phyloP scores from a whole-genome alignment of 371 early-diverging fungal genomes.

The Nematocida minor region DNA sequence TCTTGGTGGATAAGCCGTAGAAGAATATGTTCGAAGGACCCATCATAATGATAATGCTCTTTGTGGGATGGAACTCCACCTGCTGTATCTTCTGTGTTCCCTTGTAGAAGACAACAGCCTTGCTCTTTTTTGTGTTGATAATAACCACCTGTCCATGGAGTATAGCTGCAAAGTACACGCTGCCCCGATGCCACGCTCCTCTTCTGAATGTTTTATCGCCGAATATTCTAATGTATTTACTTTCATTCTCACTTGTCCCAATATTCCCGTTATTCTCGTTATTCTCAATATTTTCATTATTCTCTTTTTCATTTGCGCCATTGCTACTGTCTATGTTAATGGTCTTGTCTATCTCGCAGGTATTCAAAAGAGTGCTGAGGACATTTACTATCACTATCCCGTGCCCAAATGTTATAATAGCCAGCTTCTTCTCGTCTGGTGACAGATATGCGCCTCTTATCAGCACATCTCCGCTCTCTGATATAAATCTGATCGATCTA shows the following conservation, averaged over 20 bases:
- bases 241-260: not conserved
- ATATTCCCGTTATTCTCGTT: not conserved
- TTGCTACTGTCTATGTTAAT: no score
- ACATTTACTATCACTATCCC: slow-evolving; percentile 13
- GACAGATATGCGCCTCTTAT: slow-evolving; percentile 26
- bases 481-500: not conserved
- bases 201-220: slow-evolving; percentile 42
- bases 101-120: slow-evolving; percentile 44
- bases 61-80: slow-evolving; percentile 49
- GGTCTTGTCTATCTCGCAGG: not conserved
- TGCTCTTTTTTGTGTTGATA: slow-evolving; percentile 42
- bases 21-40: slow-evolving; percentile 45
- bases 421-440: slow-evolving; percentile 41
- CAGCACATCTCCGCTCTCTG: slow-evolving; percentile 16
- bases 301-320: not conserved
- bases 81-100: slow-evolving; percentile 50
- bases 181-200: slow-evolving; percentile 34
- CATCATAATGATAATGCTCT: slow-evolving; percentile 25
- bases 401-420: slow-evolving; percentile 17
- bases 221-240: not conserved
- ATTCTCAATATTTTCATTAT: not conserved
- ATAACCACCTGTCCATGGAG: slow-evolving; percentile 43
- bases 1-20: slow-evolving; percentile 10
- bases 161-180: slow-evolving; percentile 44
- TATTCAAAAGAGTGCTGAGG: not conserved